Conservation (phyloP, 306 rosid genomes). For the Lagenaria siceraria region DNA sequence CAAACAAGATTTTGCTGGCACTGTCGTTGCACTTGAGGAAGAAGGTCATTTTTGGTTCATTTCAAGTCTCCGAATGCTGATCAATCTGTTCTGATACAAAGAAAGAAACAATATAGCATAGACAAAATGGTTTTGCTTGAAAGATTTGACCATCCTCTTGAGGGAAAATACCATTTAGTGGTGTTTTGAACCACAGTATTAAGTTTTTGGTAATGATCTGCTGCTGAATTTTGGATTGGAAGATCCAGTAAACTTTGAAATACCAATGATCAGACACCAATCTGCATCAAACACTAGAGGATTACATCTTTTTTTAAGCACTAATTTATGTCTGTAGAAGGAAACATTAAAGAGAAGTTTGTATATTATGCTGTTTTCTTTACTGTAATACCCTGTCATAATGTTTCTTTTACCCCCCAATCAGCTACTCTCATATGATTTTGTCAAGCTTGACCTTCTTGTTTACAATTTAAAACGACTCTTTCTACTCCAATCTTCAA, state of each 20-base stretch:
- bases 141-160: neutral
- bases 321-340: neutral
- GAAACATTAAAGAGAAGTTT: neutral
- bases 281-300: neutral
- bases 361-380: neutral
- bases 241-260: neutral
- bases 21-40: neutral
- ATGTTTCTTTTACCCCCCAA: neutral
- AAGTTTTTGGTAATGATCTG: neutral
- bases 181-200: neutral
- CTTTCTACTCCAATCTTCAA: neutral
- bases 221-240: neutral
- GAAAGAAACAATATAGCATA: neutral
- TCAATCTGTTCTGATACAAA: neutral
- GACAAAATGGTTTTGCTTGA: neutral
- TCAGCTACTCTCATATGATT: neutral
- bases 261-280: neutral
- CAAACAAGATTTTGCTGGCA: neutral
- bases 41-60: neutral
- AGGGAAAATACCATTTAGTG: neutral
- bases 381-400: neutral
- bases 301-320: neutral
- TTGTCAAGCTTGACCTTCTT: neutral
- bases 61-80: neutral
- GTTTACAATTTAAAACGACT: neutral